Base-by-base conservation (phyloP, 2,329 filamentous ascomycete genomes). In the Penicillium nordicum region DNA sequence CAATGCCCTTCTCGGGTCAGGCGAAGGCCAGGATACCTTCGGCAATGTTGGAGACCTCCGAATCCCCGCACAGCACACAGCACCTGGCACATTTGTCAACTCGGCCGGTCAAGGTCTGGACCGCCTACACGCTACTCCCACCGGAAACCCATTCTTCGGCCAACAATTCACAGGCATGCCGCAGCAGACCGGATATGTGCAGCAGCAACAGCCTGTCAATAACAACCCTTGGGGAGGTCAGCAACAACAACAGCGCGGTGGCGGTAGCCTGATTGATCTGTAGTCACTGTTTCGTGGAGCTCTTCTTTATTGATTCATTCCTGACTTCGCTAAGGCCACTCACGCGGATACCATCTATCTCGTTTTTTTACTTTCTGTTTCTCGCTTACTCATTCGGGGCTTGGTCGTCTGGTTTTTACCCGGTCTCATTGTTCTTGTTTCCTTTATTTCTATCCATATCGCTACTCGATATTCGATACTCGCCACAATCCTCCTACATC, bases 11-110 rank as follows among this genome's bases (percentile, higher is more conserved):
- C 84, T 99, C 43, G 84, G 92, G 3, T 86, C 83, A 25, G 92
- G 94, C 62, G 94, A 99, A 55, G 94, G 94, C 25, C 89, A 95
- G 80, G 94, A 99, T 71, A 99, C 94, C 0, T 99, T 95, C 72
- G 94, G 94, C 63, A 99, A 99, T 73, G 90, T 90, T n/a, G 94
- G 94, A 64, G 90, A 97, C 62, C 82, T 96, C 45, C 92, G 94
- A 74, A 96, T 99, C 62, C 94, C 94, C 1, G 87, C 94, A 2
- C 94, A 99, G 72, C 94, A 99, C 74, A 99, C 94, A 0, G 92
- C 94, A 1, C 94, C 94, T 0, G 94, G 93, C 27, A 95, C 90
- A 0, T 99, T 97, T 72, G 88, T 99, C 77, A 99, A 99, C 77
- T 96, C 90, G 58, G 92, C 94, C 7, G 94, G 94, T 48, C 81